Evolutionary conservation across 495 filamentous ascomycete species (phyloP).

Genomic region (Talaromyces thailandensis): DNA sequence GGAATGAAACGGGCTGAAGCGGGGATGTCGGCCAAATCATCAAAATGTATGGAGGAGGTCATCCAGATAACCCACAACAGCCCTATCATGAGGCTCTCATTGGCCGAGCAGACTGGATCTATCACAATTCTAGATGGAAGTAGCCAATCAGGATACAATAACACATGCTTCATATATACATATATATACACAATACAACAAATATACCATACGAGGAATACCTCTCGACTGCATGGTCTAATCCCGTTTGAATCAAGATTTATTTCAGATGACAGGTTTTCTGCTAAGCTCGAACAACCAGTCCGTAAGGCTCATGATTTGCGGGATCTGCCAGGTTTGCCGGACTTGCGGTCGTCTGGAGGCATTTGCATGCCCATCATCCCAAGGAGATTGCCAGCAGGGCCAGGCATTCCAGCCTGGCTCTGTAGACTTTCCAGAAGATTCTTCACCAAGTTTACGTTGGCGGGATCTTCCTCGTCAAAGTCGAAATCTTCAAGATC

Average conservation of each 20-base stretch:
- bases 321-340: background rate
- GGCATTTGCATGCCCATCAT: conserved; percentile 78
- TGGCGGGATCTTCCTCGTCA: conserved; percentile 56
- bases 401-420: conserved; percentile 76
- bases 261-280: too few relatives aligned
- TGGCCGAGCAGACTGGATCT: background rate
- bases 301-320: background rate
- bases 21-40: background rate
- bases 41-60: background rate
- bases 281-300: background rate
- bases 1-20: background rate
- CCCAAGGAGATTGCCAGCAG: conserved; percentile 74
- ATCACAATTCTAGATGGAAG: background rate
- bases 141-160: background rate
- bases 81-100: background rate
- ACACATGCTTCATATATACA: too few relatives aligned
- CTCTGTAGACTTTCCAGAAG: conserved; percentile 86
- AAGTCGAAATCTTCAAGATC: conserved; percentile 21
- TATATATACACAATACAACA: too few relatives aligned
- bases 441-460: conserved; percentile 85
- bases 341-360: conserved; percentile 50
- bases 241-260: too few relatives aligned
- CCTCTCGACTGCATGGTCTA: too few relatives aligned
- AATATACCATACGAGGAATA: too few relatives aligned
- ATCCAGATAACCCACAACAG: background rate